These are phyloP conservation scores for Sporothrix pallida DNA, from an alignment of 2,329 filamentous ascomycete genomes.

Conservation along the genomic window DNA sequence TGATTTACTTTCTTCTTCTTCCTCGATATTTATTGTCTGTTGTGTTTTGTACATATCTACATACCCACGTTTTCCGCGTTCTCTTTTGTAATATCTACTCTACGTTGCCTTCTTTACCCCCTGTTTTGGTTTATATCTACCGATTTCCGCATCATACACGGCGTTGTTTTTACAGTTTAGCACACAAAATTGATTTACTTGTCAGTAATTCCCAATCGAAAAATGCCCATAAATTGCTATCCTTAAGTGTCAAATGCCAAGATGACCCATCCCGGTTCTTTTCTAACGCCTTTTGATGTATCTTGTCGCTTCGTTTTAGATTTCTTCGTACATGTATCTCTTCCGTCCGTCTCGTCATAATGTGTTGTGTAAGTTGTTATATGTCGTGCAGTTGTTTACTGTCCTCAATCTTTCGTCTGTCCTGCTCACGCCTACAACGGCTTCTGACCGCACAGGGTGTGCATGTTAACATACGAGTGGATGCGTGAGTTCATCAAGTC, in stretches of 20 bases:
- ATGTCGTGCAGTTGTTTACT: background rate
- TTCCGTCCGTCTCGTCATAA: background rate
- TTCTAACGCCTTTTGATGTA: background rate
- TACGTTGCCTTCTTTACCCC: background rate
- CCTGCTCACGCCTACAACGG: constrained; percentile 4
- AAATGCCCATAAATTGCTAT: background rate
- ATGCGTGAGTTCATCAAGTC: constrained; percentile 37
- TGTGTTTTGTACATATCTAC: constrained; percentile 10
- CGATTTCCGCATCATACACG: background rate
- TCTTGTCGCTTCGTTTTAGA: background rate
- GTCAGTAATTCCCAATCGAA: background rate
- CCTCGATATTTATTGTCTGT: background rate
- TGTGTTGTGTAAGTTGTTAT: background rate
- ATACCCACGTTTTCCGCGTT: constrained; percentile 2
- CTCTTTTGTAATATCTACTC: constrained; percentile 1
- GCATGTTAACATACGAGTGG: constrained; percentile 35
- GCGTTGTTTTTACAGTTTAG: background rate
- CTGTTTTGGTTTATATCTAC: background rate
- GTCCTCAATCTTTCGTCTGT: no score
- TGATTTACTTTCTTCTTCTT: background rate
- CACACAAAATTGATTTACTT: background rate
- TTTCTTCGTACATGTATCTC: background rate
- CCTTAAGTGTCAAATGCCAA: background rate
- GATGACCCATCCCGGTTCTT: background rate
- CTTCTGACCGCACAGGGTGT: constrained; percentile 35